A percentile compares a stretch with the other conserved stretches of the same genome.
phyloP scores from a whole-genome alignment of 2,329 filamentous ascomycete species.

The Botryotinia calthae region DNA sequence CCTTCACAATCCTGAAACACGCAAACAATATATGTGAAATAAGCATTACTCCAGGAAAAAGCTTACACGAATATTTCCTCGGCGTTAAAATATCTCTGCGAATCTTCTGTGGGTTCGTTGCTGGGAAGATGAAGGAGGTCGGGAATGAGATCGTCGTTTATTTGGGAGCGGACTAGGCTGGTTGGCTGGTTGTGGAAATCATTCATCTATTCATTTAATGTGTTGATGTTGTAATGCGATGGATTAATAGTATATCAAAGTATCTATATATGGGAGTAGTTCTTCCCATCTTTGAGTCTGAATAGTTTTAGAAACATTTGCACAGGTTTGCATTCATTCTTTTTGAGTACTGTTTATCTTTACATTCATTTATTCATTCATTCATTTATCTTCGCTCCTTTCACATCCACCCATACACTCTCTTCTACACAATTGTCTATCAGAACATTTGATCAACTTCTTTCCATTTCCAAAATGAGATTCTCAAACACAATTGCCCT shows the following conservation, averaged over 20 bases:
- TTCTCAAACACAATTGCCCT: not conserved
- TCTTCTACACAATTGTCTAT: not conserved
- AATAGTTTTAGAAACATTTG: not conserved
- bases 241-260: not conserved
- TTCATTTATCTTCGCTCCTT: not conserved
- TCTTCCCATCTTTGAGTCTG: not conserved
- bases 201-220: not conserved
- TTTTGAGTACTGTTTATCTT: not conserved
- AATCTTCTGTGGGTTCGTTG: not conserved
- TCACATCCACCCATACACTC: not conserved
- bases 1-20: not conserved
- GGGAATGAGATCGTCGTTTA: not conserved
- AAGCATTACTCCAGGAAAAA: not conserved
- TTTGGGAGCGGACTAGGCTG: not conserved
- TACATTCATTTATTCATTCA: not conserved
- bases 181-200: not conserved
- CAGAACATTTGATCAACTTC: not conserved
- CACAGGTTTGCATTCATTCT: constrained; percentile 3
- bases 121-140: not conserved
- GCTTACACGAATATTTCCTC: not conserved
- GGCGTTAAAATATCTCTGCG: not conserved
- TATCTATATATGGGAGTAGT: not conserved
- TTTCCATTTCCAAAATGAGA: not conserved
- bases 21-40: not conserved
- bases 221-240: not conserved